Evolutionary conservation across 1,284 basidiomycete species (phyloP).

Genomic region (Heterobasidion occidentale): DNA sequence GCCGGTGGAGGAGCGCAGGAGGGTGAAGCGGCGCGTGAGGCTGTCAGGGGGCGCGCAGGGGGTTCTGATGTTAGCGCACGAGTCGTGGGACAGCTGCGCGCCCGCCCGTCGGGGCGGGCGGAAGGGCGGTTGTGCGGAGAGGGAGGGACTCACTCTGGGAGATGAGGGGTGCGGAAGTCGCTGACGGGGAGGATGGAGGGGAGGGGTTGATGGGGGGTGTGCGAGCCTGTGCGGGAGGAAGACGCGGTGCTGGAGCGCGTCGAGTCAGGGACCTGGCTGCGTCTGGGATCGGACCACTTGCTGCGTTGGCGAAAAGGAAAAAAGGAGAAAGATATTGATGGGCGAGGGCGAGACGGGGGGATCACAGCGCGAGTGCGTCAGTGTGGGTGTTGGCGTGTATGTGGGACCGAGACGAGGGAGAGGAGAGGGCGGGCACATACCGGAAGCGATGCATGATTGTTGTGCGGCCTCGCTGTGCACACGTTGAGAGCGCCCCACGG

Average conservation of each 20-base stretch:
- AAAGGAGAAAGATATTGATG: slow-evolving; percentile 13
- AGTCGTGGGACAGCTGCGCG: neutral
- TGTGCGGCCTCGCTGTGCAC: slow-evolving; percentile 49
- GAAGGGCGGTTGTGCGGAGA: slow-evolving; percentile 4
- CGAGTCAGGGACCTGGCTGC: slow-evolving; percentile 30
- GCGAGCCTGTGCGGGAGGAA: neutral
- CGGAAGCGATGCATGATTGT: slow-evolving; percentile 71
- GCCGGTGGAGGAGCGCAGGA: slow-evolving; percentile 60
- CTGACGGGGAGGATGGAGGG: slow-evolving; percentile 55
- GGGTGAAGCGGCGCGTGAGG: slow-evolving; percentile 70
- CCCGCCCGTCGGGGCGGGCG: too few relatives aligned
- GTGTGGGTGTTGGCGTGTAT: slow-evolving; percentile 17
- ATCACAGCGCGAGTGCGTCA: slow-evolving; percentile 20
- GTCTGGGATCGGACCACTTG: slow-evolving; percentile 62
- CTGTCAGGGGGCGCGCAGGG: slow-evolving; percentile 28
- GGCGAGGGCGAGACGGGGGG: neutral
- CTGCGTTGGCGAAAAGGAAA: slow-evolving; percentile 19
- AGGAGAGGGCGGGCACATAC: slow-evolving; percentile 36
- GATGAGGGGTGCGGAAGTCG: slow-evolving; percentile 74
- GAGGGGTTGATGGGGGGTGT: slow-evolving; percentile 24
- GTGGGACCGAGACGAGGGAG: slow-evolving; percentile 8
- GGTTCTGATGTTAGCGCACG: slow-evolving; percentile 4
- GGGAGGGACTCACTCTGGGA: slow-evolving; percentile 56
- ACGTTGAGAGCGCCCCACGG: slow-evolving; percentile 37
- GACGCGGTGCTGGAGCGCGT: slow-evolving; percentile 17